Evolutionary conservation across 208 protist species (phyloP).

Genomic region (Acanthamoeba royreba): DNA sequence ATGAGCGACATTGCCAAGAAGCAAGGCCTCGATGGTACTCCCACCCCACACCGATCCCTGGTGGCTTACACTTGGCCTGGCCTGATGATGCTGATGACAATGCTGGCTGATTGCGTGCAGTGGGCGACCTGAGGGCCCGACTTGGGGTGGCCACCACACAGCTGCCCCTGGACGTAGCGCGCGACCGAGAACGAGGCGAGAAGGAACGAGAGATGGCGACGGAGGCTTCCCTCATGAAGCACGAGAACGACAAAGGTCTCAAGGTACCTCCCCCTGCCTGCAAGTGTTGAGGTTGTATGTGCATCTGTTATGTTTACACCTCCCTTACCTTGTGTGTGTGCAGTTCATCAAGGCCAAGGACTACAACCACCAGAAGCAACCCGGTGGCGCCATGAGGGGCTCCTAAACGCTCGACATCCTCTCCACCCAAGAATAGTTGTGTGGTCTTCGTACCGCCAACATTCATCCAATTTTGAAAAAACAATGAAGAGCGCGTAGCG

Average conservation of each 20-base stretch:
- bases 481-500: background rate
- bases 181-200: background rate
- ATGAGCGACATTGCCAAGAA: too few species aligned
- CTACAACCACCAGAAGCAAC: background rate
- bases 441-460: background rate
- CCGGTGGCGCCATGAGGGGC: background rate
- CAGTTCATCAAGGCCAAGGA: background rate
- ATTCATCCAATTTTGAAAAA: too few species aligned
- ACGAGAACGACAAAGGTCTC: conserved; percentile 1
- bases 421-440: background rate
- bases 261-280: too few species aligned
- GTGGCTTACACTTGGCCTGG: too few species aligned
- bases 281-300: too few species aligned
- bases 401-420: background rate
- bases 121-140: background rate
- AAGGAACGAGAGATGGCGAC: background rate
- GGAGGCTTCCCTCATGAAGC: background rate
- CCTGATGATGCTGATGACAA: too few species aligned
- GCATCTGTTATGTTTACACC: too few species aligned
- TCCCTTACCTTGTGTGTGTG: too few species aligned
- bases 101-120: too few species aligned
- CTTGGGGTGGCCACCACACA: background rate
- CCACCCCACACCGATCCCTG: too few species aligned
- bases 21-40: too few species aligned
- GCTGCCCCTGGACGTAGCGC: background rate